These are phyloP conservation scores for Apiotrichum gamsii DNA, from an alignment of 1,284 basidiomycete genomes.

Conservation along the genomic window DNA sequence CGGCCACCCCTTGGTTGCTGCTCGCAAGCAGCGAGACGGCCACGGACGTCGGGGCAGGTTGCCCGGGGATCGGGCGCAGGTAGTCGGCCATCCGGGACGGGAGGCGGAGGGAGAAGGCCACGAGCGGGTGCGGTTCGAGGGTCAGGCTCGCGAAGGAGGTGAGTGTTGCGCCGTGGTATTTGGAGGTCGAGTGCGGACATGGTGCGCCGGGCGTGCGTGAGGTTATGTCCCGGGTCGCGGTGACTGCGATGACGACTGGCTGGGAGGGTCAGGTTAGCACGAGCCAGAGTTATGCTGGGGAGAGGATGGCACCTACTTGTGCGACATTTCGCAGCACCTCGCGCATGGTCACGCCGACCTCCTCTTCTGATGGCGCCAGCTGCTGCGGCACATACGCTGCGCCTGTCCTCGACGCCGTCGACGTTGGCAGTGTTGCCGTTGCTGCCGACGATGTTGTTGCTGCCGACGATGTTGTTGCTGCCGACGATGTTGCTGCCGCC, in stretches of 20 bases:
- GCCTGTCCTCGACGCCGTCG: too few relatives aligned
- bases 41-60: conserved; percentile 8
- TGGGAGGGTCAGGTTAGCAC: too few relatives aligned
- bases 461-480: neutral
- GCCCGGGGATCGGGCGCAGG: conserved; percentile 46
- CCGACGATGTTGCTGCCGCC: neutral
- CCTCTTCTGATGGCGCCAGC: neutral
- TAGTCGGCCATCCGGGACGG: conserved; percentile 74
- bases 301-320: too few relatives aligned
- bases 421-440: neutral
- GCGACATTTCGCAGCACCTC: conserved; percentile 46
- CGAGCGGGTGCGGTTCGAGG: conserved; percentile 74
- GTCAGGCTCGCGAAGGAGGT: conserved; percentile 89
- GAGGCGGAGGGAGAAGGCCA: conserved; percentile 79
- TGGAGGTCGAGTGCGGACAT: conserved; percentile 5
- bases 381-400: too few relatives aligned
- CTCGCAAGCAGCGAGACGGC: conserved; percentile 33
- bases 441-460: neutral
- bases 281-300: too few relatives aligned
- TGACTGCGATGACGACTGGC: conserved; percentile 46
- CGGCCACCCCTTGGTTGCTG: conserved; percentile 24
- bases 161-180: conserved; percentile 74
- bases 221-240: too few relatives aligned
- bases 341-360: conserved; percentile 19
- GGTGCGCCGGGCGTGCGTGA: conserved; percentile 13